Percentiles rank a stretch among this genome's conserved stretches.
phyloP scores from a whole-genome alignment of 345 rosid species.

The Citrus mangshanensis region DNA sequence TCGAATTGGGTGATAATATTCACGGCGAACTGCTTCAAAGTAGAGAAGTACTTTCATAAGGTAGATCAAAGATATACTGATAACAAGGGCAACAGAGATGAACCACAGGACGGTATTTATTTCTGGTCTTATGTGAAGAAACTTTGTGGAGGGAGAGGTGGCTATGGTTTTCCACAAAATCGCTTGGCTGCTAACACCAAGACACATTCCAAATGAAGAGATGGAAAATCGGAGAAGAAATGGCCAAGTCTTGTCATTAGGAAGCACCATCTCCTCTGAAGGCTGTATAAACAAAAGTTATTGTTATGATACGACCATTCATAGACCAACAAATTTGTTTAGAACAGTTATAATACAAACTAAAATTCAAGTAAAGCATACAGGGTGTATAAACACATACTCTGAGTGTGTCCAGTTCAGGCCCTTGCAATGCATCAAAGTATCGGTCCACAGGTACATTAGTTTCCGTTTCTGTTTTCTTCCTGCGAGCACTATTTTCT shows the following conservation, averaged over 20 bases:
- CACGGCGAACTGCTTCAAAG: conserved; percentile 90
- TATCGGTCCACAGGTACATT: conserved; percentile 65
- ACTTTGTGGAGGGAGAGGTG: conserved; percentile 54
- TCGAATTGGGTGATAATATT: conserved; percentile 79
- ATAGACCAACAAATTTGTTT: background rate
- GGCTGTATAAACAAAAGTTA: conserved; percentile 32
- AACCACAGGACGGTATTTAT: conserved; percentile 66
- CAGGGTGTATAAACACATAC: conserved; percentile 25
- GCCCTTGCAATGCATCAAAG: conserved; percentile 87
- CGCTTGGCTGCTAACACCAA: conserved; percentile 91
- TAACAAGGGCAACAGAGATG: conserved; percentile 53
- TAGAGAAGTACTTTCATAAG: conserved; percentile 54
- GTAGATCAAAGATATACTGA: conserved; percentile 47
- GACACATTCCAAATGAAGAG: conserved; percentile 86
- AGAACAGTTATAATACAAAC: background rate
- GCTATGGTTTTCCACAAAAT: conserved; percentile 84
- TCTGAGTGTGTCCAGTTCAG: conserved; percentile 80
- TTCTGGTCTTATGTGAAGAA: conserved; percentile 51
- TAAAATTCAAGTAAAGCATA: background rate
- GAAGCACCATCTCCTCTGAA: conserved; percentile 70
- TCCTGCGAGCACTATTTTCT: conserved; percentile 18
- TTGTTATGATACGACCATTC: background rate
- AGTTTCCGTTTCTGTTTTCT: conserved; percentile 32
- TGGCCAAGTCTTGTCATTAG: conserved; percentile 82
- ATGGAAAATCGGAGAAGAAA: conserved; percentile 77